phyloP scores from a whole-genome alignment of 345 rosid species.

The Citrus reticulata region DNA sequence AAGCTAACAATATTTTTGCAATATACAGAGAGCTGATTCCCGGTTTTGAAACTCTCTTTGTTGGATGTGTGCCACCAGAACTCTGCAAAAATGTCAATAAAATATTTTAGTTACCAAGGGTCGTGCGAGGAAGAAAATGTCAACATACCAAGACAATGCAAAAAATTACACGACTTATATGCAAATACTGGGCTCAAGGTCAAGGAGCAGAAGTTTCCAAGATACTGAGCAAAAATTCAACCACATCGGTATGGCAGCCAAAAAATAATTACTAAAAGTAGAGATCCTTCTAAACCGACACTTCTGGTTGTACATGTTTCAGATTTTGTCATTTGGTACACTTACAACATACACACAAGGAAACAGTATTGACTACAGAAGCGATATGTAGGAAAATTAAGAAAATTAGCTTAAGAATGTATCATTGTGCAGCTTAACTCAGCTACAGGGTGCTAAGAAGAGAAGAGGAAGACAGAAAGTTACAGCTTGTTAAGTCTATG shows the following conservation, averaged over 20 bases:
- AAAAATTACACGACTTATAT: background rate
- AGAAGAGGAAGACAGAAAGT: background rate
- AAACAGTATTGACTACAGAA: background rate
- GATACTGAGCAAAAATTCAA: background rate
- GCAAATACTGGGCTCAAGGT: background rate
- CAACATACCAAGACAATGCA: background rate
- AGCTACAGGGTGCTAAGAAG: background rate
- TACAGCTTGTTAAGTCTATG: background rate
- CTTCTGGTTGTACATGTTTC: background rate
- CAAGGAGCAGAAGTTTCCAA: background rate
- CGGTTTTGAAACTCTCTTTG: slow-evolving; percentile 7
- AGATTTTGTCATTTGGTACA: background rate
- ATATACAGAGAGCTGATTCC: slow-evolving; percentile 33
- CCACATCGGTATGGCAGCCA: background rate
- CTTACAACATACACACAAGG: background rate
- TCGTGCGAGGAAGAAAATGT: background rate
- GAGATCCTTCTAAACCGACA: background rate
- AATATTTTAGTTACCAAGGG: background rate
- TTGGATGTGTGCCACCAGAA: slow-evolving; percentile 13
- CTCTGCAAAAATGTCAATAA: slow-evolving; percentile 32
- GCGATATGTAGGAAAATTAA: background rate
- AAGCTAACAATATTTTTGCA: slow-evolving; percentile 59
- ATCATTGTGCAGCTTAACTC: background rate
- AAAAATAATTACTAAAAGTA: background rate
- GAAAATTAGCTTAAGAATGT: background rate